Percentiles rank a stretch among this genome's conserved stretches.
phyloP scores from a whole-genome alignment of 1,284 basidiomycete species.

The Xerocomus nothofagi region DNA sequence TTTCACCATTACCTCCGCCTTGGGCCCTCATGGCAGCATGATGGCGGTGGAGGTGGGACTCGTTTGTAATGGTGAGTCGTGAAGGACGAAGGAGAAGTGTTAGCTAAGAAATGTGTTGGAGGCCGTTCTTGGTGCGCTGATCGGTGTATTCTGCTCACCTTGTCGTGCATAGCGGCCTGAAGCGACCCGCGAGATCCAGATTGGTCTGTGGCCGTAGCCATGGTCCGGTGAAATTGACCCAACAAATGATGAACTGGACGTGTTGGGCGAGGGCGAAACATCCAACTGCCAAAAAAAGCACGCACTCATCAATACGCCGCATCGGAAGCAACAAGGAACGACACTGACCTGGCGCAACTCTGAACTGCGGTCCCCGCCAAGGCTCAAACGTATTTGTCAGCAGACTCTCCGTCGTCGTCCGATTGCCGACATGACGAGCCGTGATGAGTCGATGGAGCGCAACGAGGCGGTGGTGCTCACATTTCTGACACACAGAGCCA shows the following conservation, averaged over 20 bases:
- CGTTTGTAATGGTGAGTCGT: conserved; percentile 64
- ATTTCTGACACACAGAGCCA: not conserved
- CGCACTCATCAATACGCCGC: conserved; percentile 27
- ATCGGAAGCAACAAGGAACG: conserved; percentile 14
- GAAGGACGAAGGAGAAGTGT: conserved; percentile 55
- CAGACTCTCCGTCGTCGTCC: not conserved
- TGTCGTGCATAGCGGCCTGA: conserved; percentile 50
- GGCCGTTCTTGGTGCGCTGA: conserved; percentile 22
- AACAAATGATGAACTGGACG: conserved; percentile 25
- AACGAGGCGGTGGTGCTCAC: conserved; percentile 22
- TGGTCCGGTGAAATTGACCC: conserved; percentile 23
- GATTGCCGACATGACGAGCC: not conserved
- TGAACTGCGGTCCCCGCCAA: too few relatives aligned
- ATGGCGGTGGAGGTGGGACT: conserved; percentile 76
- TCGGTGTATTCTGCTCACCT: conserved; percentile 42
- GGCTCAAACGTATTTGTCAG: conserved; percentile 23
- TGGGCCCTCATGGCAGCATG: conserved; percentile 72
- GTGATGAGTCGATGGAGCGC: conserved; percentile 1
- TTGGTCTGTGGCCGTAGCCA: conserved; percentile 27
- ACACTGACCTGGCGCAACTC: conserved; percentile 12
- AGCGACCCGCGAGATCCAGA: conserved; percentile 41
- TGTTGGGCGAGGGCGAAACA: conserved; percentile 26
- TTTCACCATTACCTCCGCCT: conserved; percentile 61
- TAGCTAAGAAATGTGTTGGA: conserved; percentile 45
- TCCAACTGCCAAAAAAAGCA: conserved; percentile 18